Percentiles rank a stretch among this genome's conserved stretches.
These are phyloP conservation scores for Podospora pseudocomata DNA, from an alignment of 495 filamentous ascomycete genomes.

Conservation along the genomic window DNA sequence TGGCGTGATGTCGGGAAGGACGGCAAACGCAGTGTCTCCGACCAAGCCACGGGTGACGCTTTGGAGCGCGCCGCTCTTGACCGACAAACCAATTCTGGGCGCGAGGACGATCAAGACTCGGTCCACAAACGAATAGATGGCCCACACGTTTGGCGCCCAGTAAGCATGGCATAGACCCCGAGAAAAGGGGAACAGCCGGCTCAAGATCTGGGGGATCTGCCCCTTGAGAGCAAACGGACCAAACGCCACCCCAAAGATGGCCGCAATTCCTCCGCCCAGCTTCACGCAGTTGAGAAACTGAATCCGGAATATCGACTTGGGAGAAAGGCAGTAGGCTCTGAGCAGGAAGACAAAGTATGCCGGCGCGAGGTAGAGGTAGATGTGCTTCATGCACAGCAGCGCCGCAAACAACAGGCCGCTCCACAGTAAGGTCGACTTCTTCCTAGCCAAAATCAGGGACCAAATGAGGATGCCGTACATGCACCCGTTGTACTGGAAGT, in stretches of 20 bases:
- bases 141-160: conserved; percentile 98
- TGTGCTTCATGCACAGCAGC: conserved; percentile 92
- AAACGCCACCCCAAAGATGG: conserved; percentile 79
- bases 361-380: conserved; percentile 93
- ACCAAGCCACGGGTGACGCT: conserved; percentile 92
- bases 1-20: conserved; percentile 82
- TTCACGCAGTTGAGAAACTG: conserved; percentile 75
- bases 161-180: conserved; percentile 93
- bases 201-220: conserved; percentile 83
- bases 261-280: conserved; percentile 66
- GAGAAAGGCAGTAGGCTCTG: conserved; percentile 81
- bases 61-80: conserved; percentile 69
- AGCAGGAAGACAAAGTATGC: conserved; percentile 93
- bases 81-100: conserved; percentile 66
- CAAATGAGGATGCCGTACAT: conserved; percentile 85
- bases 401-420: conserved; percentile 80
- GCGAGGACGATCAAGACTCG: conserved; percentile 79
- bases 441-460: conserved; percentile 77
- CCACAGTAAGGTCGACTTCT: conserved; percentile 67
- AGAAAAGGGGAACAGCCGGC: conserved; percentile 88
- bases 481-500: conserved; percentile 98
- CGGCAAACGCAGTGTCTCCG: conserved; percentile 91
- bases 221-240: conserved; percentile 82
- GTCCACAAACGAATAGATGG: conserved; percentile 90
- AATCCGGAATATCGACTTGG: conserved; percentile 70